phyloP scores from a whole-genome alignment of 352 stramenopile genomes.

The Phytophthora vignae region DNA sequence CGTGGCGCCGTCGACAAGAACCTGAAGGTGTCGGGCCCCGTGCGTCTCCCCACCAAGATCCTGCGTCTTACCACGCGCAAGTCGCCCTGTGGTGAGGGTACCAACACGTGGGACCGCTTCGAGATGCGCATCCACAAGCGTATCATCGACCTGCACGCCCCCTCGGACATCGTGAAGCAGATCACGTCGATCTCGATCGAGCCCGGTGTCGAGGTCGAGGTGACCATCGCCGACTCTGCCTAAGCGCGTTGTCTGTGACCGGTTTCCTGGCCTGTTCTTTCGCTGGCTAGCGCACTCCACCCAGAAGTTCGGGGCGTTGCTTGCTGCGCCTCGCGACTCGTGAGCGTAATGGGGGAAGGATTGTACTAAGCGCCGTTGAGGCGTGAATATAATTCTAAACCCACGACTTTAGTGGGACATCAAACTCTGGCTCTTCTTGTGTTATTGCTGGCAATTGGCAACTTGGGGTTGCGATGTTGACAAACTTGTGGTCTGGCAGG shows the following conservation, averaged over 20 bases:
- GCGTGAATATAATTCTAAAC: constrained; percentile 45
- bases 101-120: constrained; percentile 99
- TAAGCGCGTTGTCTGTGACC: constrained; percentile 48
- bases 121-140: constrained; percentile 99
- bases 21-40: constrained; percentile 97
- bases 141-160: constrained; percentile 99
- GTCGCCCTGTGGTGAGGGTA: constrained; percentile 98
- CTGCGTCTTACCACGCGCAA: constrained; percentile 99
- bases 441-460: no score
- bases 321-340: constrained; percentile 19
- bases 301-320: constrained; percentile 10
- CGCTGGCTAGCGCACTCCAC: constrained; percentile 12
- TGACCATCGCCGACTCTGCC: constrained; percentile 95
- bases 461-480: neutral
- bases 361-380: constrained; percentile 31
- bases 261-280: constrained; percentile 7
- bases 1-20: constrained; percentile 98
- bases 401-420: constrained; percentile 46
- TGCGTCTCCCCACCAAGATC: constrained; percentile 99
- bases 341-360: constrained; percentile 38
- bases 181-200: constrained; percentile 99
- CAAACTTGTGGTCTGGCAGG: no score
- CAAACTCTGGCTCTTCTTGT: constrained; percentile 1
- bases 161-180: constrained; percentile 99
- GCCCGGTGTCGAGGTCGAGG: constrained; percentile 98